Evolutionary conservation across 257 asterid species (phyloP).

Genomic region (Solanum dulcamara): DNA sequence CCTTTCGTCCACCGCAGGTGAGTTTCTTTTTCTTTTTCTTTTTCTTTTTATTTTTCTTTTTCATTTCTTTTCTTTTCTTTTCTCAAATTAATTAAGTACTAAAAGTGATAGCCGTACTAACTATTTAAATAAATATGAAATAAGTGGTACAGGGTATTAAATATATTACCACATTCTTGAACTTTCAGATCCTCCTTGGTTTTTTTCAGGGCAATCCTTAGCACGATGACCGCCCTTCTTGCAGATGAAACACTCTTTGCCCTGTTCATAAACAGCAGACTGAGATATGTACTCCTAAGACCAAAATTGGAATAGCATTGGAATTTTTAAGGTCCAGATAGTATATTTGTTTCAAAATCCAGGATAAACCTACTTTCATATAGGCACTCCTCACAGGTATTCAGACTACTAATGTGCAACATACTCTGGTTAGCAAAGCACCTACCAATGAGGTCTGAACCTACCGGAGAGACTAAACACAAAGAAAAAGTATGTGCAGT

Average conservation of each 20-base stretch:
- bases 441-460: neutral
- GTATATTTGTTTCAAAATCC: neutral
- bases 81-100: too few relatives aligned
- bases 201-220: constrained; percentile 73
- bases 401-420: neutral
- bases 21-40: too few relatives aligned
- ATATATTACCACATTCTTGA: constrained; percentile 62
- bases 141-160: too few relatives aligned
- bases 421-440: neutral
- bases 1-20: too few relatives aligned
- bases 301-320: neutral
- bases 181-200: constrained; percentile 13
- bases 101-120: too few relatives aligned
- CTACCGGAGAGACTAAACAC: neutral
- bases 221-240: constrained; percentile 85
- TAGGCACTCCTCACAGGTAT: neutral
- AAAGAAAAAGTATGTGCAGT: neutral
- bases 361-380: neutral
- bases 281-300: neutral
- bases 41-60: too few relatives aligned
- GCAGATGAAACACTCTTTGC: constrained; percentile 79
- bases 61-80: too few relatives aligned
- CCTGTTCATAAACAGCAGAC: constrained; percentile 30
- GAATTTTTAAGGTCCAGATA: neutral
- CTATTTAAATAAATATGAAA: too few relatives aligned